Evolutionary conservation across 139 green algal species (phyloP).

Genomic region (Marvania coccoides): DNA sequence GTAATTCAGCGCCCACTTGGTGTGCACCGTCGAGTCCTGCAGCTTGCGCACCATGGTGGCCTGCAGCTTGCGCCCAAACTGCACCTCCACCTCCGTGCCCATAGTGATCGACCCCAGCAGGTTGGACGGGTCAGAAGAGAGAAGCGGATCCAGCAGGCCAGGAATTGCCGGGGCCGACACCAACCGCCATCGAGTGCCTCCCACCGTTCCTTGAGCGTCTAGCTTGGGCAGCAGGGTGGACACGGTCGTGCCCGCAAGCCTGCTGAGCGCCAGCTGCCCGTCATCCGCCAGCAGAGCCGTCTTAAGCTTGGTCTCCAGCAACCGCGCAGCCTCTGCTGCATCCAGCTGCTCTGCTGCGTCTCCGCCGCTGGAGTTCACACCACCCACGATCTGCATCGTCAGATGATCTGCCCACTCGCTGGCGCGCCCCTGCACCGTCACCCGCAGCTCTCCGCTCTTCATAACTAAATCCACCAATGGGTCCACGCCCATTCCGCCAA

Average conservation of each 20-base stretch:
- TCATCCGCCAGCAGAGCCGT: constrained; percentile 81
- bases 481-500: constrained; percentile 66
- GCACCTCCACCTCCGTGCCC: constrained; percentile 89
- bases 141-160: constrained; percentile 43
- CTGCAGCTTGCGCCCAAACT: constrained; percentile 56
- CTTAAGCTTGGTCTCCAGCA: constrained; percentile 90
- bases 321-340: constrained; percentile 58
- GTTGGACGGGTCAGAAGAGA: constrained; percentile 34
- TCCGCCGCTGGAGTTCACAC: neutral
- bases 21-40: constrained; percentile 58
- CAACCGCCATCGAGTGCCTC: constrained; percentile 71
- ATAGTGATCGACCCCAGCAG: constrained; percentile 51
- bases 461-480: constrained; percentile 63
- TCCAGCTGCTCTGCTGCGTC: constrained; percentile 31
- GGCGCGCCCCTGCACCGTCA: constrained; percentile 52
- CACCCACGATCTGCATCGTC: constrained; percentile 27
- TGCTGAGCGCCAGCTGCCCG: constrained; percentile 83
- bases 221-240: constrained; percentile 88
- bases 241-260: constrained; percentile 79
- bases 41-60: constrained; percentile 73
- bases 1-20: constrained; percentile 80
- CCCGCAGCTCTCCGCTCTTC: constrained; percentile 57
- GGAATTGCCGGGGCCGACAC: constrained; percentile 76
- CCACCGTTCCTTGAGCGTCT: constrained; percentile 76
- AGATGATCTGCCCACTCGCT: constrained; percentile 67